Base-by-base conservation (phyloP, 768 basidiomycete genomes). In the Lactifluus rugatus region DNA sequence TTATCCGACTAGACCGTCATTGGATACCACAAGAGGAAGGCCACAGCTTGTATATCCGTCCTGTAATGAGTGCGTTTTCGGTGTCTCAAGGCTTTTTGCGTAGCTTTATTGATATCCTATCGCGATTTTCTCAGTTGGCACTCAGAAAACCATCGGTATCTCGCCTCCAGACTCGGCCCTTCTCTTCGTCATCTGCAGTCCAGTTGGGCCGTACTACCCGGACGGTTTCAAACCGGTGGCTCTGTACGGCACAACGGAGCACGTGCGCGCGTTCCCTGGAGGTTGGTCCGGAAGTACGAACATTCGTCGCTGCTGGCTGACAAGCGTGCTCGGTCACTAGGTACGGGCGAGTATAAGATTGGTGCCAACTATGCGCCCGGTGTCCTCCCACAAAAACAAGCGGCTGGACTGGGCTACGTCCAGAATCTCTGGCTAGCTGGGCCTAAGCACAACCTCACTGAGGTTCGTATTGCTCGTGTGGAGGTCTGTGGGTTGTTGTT, bases 211-310 rank as follows among this genome's bases (percentile, higher is more conserved):
- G 1, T 81, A 78, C 65, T 82, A 76, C 66, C 65, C 70, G n/a
- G 65, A 72, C 14, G 78, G 78, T 0, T 76, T 76, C 67, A 79
- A 78, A 62, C 75, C 81, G 7, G 71, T 83, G 51, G 76, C 78
- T 39, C 70, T 84, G 14, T 71, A 78, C 34, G 82, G 87, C 0
- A 91, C 89, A 0, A 89, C 87, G 0, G 82, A 90, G 66, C 85
- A 82, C 66, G 84, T 89, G 41, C 86, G 93, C 47, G 91, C 93
- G 5, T 82, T 84, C 47, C 89, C 90, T 5, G 92, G 93, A 64
- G 93, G 93, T 80, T 23, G 11, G 62, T 51, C 26, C n/a, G 2
- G n/a, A 39, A 19, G 23, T 17, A 11, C 11, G 28, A 31, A 4
- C 21, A 25, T 31, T n/a, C 14, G 26, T n/a, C 7, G 37, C 14